Evolutionary conservation across 768 basidiomycete species (phyloP).

Genomic region (Suillus tomentosus): DNA sequence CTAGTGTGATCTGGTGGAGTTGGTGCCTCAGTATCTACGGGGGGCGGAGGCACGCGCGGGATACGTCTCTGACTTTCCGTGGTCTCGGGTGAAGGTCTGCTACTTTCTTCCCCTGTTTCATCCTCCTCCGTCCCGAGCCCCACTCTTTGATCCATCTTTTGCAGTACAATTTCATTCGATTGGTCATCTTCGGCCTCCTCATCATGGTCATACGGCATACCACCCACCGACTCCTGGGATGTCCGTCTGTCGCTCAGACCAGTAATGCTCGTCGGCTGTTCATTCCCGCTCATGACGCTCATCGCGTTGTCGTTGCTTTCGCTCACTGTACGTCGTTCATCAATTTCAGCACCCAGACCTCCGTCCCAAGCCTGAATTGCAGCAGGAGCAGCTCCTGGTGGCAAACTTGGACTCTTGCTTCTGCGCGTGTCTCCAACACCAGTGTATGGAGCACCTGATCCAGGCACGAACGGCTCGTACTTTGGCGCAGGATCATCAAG

Average conservation of each 20-base stretch:
- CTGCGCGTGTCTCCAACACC: constrained; percentile 21
- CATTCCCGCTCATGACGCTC: constrained; percentile 3
- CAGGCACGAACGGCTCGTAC: constrained; percentile 33
- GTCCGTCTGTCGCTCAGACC: constrained; percentile 5
- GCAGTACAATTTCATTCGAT: constrained; percentile 10
- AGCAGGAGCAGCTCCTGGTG: constrained; percentile 45
- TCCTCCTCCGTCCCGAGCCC: constrained; percentile 5
- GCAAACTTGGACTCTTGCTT: constrained; percentile 37
- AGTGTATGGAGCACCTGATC: constrained; percentile 18
- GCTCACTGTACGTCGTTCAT: constrained; percentile 12
- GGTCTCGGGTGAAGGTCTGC: constrained; percentile 16
- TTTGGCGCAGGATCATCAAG: constrained; percentile 39
- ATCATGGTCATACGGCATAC: constrained; percentile 28
- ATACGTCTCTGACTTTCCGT: constrained; percentile 29
- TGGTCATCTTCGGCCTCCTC: constrained; percentile 15
- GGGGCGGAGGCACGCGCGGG: constrained; percentile 42
- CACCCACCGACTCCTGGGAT: constrained; percentile 12
- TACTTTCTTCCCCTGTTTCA: constrained; percentile 1
- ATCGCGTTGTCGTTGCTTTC: constrained; percentile 1
- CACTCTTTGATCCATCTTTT: not conserved
- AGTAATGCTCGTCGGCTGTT: constrained; percentile 1
- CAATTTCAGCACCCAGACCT: constrained; percentile 33
- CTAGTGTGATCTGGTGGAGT: constrained; percentile 1
- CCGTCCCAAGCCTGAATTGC: constrained; percentile 39
- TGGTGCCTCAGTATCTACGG: constrained; percentile 29